Base-by-base conservation (phyloP, 2,329 filamentous ascomycete species). In the Penicillium sp. region DNA sequence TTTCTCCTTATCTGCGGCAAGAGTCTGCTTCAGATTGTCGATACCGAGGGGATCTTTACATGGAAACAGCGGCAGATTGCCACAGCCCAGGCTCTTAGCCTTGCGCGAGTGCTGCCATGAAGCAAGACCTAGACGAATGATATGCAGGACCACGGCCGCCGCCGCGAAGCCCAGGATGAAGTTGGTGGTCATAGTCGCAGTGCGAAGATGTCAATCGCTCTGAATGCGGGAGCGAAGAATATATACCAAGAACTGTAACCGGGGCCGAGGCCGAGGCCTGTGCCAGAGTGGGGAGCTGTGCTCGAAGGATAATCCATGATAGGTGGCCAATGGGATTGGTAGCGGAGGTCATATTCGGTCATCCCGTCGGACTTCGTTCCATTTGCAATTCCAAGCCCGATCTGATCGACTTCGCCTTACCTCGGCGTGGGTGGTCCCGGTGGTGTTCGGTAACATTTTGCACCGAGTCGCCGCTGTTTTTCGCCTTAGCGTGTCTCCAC, bases 1-100 rank as follows among this genome's bases (percentile, higher is more conserved):
- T 3, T 63, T 60, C 35, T 48, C 55, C 39, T 64, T 62, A 37
- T 65, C 64, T 12, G 62, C 59, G 1, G 42, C 53, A 7, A 67
- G 48, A 0, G 54, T 41, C 31, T 64, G 59, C 29, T 50, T 56
- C 6, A 66, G 41, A 10, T 53, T 62, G 9, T 43, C 48, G 25
- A 66, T 57, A 20, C 66, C 66, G 1, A 68, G 33, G 6, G 58
- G 50, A 42, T 66, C 64, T 15, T 62, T 60, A 41, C 43, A 44
- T 0, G 66, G 65, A 33, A 61, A 67, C 15, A 38, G 29, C 23
- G 64, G 64, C 20, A 60, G 12, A 4, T 47, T 28, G 5, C 54
- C 57, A 46, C 66, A 68, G 35, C 60, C 56, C 43, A 63, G 49
- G 15, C 46, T 44, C 27, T 58, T 59, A 9, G 63, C 64, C 40